phyloP scores from a whole-genome alignment of 257 asterid species.

The Voacanga thouarsii region DNA sequence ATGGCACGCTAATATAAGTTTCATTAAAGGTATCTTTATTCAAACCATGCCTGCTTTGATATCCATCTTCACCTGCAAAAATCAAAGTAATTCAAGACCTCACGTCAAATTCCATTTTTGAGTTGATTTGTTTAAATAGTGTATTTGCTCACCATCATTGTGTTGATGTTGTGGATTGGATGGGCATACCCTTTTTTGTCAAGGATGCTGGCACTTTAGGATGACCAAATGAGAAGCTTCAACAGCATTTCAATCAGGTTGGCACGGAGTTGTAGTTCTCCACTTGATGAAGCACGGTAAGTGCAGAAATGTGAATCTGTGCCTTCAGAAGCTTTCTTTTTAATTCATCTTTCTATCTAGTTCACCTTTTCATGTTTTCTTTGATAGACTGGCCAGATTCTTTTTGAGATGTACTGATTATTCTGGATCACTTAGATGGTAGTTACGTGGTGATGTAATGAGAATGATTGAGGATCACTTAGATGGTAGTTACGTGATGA shows the following conservation, averaged over 20 bases:
- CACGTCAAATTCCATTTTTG: not conserved
- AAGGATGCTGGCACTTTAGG: constrained; percentile 1
- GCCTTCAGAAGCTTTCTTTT: not conserved
- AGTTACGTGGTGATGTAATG: no score
- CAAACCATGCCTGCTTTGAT: no score
- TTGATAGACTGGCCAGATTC: not conserved
- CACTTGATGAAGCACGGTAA: constrained; percentile 94
- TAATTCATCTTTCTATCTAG: not conserved
- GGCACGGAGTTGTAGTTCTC: constrained; percentile 9
- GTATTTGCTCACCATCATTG: not conserved
- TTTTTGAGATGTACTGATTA: constrained; percentile 6
- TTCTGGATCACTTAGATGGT: no score
- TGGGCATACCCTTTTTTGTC: not conserved
- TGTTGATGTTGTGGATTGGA: not conserved
- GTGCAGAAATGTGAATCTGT: constrained; percentile 12
- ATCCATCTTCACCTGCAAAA: not conserved
- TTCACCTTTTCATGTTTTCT: not conserved
- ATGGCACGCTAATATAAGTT: no score
- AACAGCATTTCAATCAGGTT: constrained; percentile 99
- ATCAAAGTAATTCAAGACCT: not conserved
- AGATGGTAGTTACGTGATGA: no score
- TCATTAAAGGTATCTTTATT: no score
- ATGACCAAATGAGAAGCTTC: constrained; percentile 71
- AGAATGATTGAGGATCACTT: no score
- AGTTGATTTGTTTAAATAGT: not conserved